phyloP scores from a whole-genome alignment of 495 filamentous ascomycete genomes.

The Penicillium ochrochloron region DNA sequence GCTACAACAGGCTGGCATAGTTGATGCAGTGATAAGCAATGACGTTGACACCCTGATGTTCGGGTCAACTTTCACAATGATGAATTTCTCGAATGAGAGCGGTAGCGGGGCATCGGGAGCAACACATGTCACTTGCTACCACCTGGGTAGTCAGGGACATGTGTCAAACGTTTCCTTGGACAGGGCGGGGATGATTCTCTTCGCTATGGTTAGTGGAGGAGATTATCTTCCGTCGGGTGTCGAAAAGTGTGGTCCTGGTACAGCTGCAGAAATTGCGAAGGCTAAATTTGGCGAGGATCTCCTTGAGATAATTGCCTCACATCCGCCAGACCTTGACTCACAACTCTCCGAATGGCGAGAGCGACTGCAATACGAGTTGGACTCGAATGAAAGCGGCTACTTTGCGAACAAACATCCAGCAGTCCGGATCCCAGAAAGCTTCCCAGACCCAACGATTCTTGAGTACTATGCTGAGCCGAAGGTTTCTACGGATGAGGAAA shows the following conservation, averaged over 20 bases:
- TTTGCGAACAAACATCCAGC: constrained; percentile 77
- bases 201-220: constrained; percentile 94
- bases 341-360: constrained; percentile 72
- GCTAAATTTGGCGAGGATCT: constrained; percentile 86
- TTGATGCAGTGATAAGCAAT: constrained; percentile 95
- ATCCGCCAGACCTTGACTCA: constrained; percentile 50
- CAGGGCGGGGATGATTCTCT: constrained; percentile 87
- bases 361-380: constrained; percentile 72
- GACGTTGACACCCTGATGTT: constrained; percentile 99
- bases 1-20: constrained; percentile 79
- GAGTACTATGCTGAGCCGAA: constrained; percentile 85
- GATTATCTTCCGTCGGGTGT: constrained; percentile 94
- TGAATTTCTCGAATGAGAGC: constrained; percentile 82
- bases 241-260: constrained; percentile 81
- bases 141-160: constrained; percentile 44
- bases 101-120: constrained; percentile 64
- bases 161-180: constrained; percentile 62
- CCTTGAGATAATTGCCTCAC: constrained; percentile 58
- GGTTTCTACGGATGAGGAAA: constrained; percentile 65
- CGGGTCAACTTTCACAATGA: constrained; percentile 74
- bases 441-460: constrained; percentile 78
- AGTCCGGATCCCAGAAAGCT: constrained; percentile 76
- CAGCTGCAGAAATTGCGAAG: constrained; percentile 86
- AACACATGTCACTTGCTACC: constrained; percentile 86
- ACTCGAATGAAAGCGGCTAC: constrained; percentile 81